Base-by-base conservation (phyloP, 2,329 filamentous ascomycete species). In the Penicillium sp. region DNA sequence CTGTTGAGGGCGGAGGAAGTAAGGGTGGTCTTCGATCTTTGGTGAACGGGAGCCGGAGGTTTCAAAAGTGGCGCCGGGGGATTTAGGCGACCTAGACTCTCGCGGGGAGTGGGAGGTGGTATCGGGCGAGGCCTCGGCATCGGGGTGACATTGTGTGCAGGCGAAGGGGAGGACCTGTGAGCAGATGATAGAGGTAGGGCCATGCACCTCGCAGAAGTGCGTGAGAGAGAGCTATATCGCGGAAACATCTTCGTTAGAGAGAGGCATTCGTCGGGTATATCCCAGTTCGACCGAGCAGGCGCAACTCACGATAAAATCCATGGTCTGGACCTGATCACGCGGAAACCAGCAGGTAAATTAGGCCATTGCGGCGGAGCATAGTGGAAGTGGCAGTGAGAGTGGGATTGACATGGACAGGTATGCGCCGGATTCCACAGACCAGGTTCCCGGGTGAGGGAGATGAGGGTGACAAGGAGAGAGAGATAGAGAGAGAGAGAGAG, bases 161-260 rank as follows among this genome's bases (percentile, higher is more conserved):
- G 83, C 78, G 60, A 84, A 79, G 15, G 84, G 84, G 53, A 84
- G 78, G 65, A 85, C 82, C 73, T 87, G 85, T 61, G 85, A 87
- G 75, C 85, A 87, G 66, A 87, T 84, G 74, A 87, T 86, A 60
- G 84, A 86, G 56, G 85, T 87, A 19, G 85, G 85, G 73, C 85
- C 85, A 81, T 87, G 84, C 75, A 85, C 79, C 78, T 87, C 85
- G 76, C 85, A 87, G 74, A 87, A 87, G 77, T 87, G 85, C 66
- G 85, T 86, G 66, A 87, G 81, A 70, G 85, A 86, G 72, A 87
- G 82, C 85, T 87, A 70, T 54, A 6, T 51, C 60, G 56, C 62
- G 56, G 15, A 1, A 6, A 7, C 28, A 4, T n/a, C 13, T 28
- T 28, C 22, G 17, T 40, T 54, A 37, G 50, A 35, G n/a, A 37